phyloP scores from a whole-genome alignment of 495 filamentous ascomycete genomes.

The Penicillium argentinense region DNA sequence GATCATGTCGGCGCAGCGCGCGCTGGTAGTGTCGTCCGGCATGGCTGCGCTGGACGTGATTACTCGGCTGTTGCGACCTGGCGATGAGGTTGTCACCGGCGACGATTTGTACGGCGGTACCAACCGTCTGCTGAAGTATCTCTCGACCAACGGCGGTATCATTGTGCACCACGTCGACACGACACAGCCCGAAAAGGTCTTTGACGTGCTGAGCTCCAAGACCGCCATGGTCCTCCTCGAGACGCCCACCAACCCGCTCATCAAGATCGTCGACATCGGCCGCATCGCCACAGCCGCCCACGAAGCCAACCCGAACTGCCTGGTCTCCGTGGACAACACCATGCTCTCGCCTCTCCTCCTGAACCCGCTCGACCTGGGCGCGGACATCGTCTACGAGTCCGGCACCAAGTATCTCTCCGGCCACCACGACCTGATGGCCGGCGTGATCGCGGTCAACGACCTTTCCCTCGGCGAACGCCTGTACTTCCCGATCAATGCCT shows the following conservation, averaged over 20 bases:
- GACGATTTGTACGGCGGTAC: constrained; percentile 97
- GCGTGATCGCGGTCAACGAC: constrained; percentile 89
- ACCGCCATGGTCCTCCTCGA: constrained; percentile 96
- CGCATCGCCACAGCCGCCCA: constrained; percentile 73
- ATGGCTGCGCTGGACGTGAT: constrained; percentile 98
- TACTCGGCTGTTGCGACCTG: constrained; percentile 86
- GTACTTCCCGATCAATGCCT: constrained; percentile 94
- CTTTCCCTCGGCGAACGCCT: constrained; percentile 77
- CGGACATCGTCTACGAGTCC: constrained; percentile 95
- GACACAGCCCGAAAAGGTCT: constrained; percentile 68
- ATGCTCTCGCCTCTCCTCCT: constrained; percentile 94
- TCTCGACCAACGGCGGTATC: constrained; percentile 82
- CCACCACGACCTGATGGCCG: constrained; percentile 98
- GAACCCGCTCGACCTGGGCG: constrained; percentile 90
- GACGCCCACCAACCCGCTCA: constrained; percentile 94
- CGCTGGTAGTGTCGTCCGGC: constrained; percentile 89
- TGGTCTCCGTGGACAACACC: constrained; percentile 95
- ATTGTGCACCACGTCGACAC: constrained; percentile 96
- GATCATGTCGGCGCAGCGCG: constrained; percentile 93
- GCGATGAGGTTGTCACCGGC: constrained; percentile 95
- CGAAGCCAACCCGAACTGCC: constrained; percentile 71
- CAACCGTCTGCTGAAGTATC: constrained; percentile 88
- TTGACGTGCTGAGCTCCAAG: constrained; percentile 66
- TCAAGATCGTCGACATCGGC: constrained; percentile 94
- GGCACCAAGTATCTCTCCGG: constrained; percentile 98